These are phyloP conservation scores for Hirschioporus abietinus DNA, from an alignment of 768 basidiomycete genomes.

Conservation along the genomic window DNA sequence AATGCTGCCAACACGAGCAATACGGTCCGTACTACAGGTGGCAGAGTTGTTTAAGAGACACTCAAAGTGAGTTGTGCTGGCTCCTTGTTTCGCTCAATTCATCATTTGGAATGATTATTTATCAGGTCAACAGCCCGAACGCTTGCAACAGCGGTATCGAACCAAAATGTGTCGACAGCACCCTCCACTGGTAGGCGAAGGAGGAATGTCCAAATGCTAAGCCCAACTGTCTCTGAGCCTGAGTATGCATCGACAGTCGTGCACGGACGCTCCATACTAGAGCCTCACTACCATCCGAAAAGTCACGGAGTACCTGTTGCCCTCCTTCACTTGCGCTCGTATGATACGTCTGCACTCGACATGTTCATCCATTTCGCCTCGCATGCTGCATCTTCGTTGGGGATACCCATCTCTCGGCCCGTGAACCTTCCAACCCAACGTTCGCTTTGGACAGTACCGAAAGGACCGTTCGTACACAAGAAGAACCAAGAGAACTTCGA, in stretches of 20 bases:
- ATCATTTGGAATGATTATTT: not conserved
- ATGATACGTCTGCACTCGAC: conserved; percentile 60
- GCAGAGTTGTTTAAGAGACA: not conserved
- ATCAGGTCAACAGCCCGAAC: not conserved
- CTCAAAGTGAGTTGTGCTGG: not conserved
- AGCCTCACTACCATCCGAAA: conserved; percentile 50
- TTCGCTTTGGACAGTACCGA: conserved; percentile 78
- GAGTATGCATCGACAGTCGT: conserved; percentile 48
- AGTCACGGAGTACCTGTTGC: conserved; percentile 76
- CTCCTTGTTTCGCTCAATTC: not conserved
- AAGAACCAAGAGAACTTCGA: conserved; percentile 96
- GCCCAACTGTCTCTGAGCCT: conserved; percentile 23
- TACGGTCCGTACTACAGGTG: not conserved
- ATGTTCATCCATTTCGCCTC: conserved; percentile 80
- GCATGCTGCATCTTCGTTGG: conserved; percentile 81
- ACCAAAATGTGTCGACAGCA: not conserved
- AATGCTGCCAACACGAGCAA: not conserved
- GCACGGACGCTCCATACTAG: conserved; percentile 54
- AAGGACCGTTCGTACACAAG: conserved; percentile 87
- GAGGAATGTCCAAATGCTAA: not conserved
- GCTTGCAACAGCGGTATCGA: not conserved
- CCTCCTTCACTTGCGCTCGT: conserved; percentile 75
- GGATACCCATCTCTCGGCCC: conserved; percentile 67
- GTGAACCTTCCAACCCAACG: conserved; percentile 68
- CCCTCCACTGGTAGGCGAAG: not conserved